Base-by-base conservation (phyloP, 306 rosid species). In the Sophora flavescens region DNA sequence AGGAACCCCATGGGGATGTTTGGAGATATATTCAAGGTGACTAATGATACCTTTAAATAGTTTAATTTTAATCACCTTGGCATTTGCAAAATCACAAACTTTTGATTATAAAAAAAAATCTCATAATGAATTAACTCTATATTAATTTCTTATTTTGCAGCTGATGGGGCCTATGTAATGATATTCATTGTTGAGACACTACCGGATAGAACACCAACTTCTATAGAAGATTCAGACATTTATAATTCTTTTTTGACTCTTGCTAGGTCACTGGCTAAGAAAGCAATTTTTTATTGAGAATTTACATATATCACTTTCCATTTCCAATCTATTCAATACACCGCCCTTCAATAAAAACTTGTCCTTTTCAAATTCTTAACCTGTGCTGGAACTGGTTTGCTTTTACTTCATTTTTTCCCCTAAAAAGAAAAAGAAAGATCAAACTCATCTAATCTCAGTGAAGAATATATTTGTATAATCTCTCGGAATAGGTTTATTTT, bases 1-100 rank as follows among this genome's bases (percentile, higher is more conserved):
- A 91, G 84, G 84, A 92, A 89, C 78, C 97, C 99, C 2, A 74
- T 92, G 91, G 99, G 99, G 18, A 85, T 96, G 93, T 89, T 96
- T 54, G 97, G 96, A 48, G 98, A 96, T 81, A 92, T 96, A 82
- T 89, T 92, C 76, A 96, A 91, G 99, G 99, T 92, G 64, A 36
- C 61, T 70, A 17, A 15, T 35, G 28, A 22, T 73, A 45, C 17
- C 18, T 73, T 36, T 74, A 71, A 36, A 12, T 50, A 22, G 57
- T 50, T 59, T 15, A 28, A 53, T 14, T 45, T 35, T 16, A 68
- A 58, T 60, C 56, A 36, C 41, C 53, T 17, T 36, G 64, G 14
- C 63, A 51, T 48, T 22, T 11, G 71, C 54, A 78, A 56, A 56
- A 80, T 17, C 62, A 44, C 36, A 17, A 3, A 12, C 32, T 36